Percentiles rank a stretch among this genome's conserved stretches.
phyloP scores from a whole-genome alignment of 1,139 yeast genomes.

The Scheffersomyces insectosa region DNA sequence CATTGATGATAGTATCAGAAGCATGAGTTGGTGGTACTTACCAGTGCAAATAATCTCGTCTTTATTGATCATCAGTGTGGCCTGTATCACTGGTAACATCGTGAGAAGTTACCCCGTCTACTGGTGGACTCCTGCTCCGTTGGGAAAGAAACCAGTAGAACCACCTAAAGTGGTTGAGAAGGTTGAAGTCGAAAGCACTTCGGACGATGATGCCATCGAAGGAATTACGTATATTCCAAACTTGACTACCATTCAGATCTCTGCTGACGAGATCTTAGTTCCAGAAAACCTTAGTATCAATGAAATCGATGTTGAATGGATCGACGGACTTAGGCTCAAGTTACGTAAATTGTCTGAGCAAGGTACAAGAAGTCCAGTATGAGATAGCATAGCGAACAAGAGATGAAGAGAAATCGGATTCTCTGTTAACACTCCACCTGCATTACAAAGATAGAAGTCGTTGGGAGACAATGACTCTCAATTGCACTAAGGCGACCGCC shows the following conservation, averaged over 20 bases:
- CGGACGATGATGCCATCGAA: conserved; percentile 4
- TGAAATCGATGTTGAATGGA: conserved; percentile 29
- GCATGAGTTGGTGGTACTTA: conserved; percentile 69
- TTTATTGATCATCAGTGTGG: conserved; percentile 51
- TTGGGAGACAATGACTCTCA: background rate
- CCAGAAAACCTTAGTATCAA: conserved; percentile 26
- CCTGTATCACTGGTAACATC: conserved; percentile 58
- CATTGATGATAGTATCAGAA: conserved; percentile 44
- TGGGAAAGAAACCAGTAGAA: conserved; percentile 4
- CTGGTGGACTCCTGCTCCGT: conserved; percentile 58
- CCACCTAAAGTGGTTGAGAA: conserved; percentile 1
- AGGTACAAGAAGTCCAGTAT: too few species aligned
- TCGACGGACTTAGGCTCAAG: conserved; percentile 23
- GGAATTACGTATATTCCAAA: conserved; percentile 9
- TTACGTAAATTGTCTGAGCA: background rate
- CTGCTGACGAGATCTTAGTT: conserved; percentile 18
- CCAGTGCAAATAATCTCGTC: conserved; percentile 58
- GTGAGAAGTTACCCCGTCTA: conserved; percentile 55
- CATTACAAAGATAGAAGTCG: too few species aligned
- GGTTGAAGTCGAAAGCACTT: background rate
- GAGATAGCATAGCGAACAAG: too few species aligned
- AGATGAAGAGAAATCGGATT: too few species aligned
- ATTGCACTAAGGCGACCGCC: background rate
- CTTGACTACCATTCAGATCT: conserved; percentile 18
- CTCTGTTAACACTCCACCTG: too few species aligned